Percentiles rank a stretch among this genome's conserved stretches.
These are phyloP conservation scores for Pythium sukuiense DNA, from an alignment of 352 stramenopile species.

Conservation along the genomic window DNA sequence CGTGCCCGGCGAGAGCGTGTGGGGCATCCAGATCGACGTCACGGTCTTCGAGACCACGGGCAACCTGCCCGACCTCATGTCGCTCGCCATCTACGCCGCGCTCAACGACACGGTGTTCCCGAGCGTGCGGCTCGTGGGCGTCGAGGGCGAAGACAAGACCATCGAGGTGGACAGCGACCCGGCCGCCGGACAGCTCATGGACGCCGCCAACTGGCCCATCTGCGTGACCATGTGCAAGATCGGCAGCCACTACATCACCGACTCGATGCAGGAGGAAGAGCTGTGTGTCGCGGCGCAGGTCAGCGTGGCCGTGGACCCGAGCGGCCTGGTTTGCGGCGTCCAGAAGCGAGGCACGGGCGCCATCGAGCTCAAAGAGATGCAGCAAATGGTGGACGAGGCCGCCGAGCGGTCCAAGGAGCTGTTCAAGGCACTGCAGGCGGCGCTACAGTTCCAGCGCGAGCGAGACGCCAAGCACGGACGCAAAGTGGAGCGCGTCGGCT, in stretches of 20 bases:
- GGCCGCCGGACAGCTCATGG: conserved; percentile 55
- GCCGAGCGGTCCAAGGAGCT: conserved; percentile 63
- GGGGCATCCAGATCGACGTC: conserved; percentile 69
- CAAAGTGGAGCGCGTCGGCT: conserved; percentile 64
- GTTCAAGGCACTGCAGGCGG: conserved; percentile 53
- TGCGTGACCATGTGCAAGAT: conserved; percentile 80
- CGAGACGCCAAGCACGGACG: conserved; percentile 45
- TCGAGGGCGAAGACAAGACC: conserved; percentile 73
- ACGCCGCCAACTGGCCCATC: conserved; percentile 57
- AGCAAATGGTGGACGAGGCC: conserved; percentile 78
- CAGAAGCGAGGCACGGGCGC: conserved; percentile 74
- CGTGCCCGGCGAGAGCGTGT: conserved; percentile 72
- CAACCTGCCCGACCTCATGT: conserved; percentile 75
- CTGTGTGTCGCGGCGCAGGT: conserved; percentile 74
- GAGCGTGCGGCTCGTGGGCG: conserved; percentile 62
- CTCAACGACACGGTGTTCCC: conserved; percentile 80
- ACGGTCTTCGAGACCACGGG: conserved; percentile 80
- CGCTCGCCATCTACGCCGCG: conserved; percentile 78
- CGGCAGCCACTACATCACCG: conserved; percentile 63
- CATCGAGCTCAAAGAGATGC: conserved; percentile 74
- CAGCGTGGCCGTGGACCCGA: conserved; percentile 66
- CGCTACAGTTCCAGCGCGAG: conserved; percentile 50
- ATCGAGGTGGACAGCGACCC: conserved; percentile 79
- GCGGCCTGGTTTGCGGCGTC: conserved; percentile 59
- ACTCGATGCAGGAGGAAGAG: conserved; percentile 75